phyloP scores from a whole-genome alignment of 805 yeast species.

The Lipomyces chichibuensis region DNA sequence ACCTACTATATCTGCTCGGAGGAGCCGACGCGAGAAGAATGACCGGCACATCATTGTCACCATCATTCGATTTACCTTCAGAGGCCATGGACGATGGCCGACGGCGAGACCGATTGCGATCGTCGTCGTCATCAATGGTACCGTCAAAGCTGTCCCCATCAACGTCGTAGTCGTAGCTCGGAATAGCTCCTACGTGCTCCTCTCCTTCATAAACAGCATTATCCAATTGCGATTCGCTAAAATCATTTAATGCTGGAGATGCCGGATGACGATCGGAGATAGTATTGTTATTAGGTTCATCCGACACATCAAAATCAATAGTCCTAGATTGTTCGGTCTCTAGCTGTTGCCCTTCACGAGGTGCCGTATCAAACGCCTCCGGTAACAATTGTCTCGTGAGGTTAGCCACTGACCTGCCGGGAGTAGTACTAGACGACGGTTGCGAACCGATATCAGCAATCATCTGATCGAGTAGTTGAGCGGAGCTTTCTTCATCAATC shows the following conservation, averaged over 20 bases:
- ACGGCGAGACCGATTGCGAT: background rate
- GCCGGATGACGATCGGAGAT: background rate
- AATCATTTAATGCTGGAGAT: background rate
- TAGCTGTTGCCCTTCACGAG: background rate
- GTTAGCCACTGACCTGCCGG: background rate
- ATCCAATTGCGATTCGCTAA: background rate
- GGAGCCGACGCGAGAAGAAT: slow-evolving; percentile 8
- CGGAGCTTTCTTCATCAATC: background rate
- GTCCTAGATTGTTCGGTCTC: background rate
- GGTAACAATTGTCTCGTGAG: background rate
- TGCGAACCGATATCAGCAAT: background rate
- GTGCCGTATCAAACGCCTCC: background rate
- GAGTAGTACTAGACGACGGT: background rate
- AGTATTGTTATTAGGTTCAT: background rate
- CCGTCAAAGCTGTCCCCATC: background rate
- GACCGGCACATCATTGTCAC: slow-evolving; percentile 1
- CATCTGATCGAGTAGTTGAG: background rate
- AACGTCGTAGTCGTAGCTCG: background rate
- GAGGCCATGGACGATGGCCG: background rate
- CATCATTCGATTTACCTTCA: background rate
- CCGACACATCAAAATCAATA: background rate
- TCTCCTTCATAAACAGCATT: background rate
- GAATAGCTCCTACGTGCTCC: background rate
- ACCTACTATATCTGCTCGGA: background rate
- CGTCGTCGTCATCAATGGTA: background rate